Base-by-base conservation (phyloP, 768 basidiomycete genomes). In the Amyloporia xantha region DNA sequence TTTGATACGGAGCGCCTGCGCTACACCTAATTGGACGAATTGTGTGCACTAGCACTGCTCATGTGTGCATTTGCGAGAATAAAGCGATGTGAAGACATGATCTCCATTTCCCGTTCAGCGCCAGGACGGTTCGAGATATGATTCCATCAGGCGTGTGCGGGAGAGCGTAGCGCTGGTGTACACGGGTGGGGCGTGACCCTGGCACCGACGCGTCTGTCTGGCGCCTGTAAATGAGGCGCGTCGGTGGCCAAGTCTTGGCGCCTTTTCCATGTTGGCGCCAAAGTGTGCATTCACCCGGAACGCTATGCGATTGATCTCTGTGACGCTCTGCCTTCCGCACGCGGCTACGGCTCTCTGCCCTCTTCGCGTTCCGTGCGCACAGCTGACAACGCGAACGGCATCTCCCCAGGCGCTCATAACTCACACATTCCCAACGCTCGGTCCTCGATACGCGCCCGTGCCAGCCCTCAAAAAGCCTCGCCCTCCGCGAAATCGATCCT, bases 381-480 rank as follows among this genome's bases (percentile, higher is more conserved):
- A 33, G 9, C 30, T 33, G 30, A 33, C 15, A 33, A 15, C 30
- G 30, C 30, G 30, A 7, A 33, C 30, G 30, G 30, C 30, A 33
- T 33, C 15, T 33, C 38, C 7, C 6, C 7, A 21, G 38, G 9
- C 38, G 38, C 38, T 39, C 38, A 17, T n/a, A n/a, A n/a, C n/a
- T n/a, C n/a, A n/a, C n/a, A n/a, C n/a, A n/a, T n/a, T n/a, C 38
- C 20, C 15, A 17, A 21, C 9, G 12, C 38, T 39, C 7, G 15
- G 15, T 21, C 38, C 9, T 39, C 24, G 42, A 24, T 45, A 45
- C 44, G 44, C 44, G 44, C 44, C 44, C 44, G 21, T 19, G 20
- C n/a, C n/a, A n/a, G n/a, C 7, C 44, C 17, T 45, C 44, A 45
- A 23, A 45, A 45, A 36, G 33, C 4, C 44, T 45, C 30, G 28